phyloP scores from a whole-genome alignment of 192 early-diverging fungal genomes.

The Backusella luteola region DNA sequence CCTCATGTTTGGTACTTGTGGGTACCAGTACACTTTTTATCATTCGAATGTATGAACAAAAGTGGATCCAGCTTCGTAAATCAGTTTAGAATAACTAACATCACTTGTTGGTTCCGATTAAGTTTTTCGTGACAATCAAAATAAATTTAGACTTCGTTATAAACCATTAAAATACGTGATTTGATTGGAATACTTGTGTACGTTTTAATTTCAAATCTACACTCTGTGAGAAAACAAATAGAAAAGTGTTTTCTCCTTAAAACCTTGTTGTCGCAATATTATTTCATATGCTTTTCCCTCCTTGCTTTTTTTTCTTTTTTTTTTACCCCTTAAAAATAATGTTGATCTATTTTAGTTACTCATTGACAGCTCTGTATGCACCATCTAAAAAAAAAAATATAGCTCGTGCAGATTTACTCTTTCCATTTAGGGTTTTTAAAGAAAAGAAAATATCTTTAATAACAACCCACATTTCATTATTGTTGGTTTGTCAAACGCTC shows the following conservation, averaged over 20 bases:
- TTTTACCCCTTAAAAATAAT: too few relatives aligned
- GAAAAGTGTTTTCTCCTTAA: neutral
- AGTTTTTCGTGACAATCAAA: neutral
- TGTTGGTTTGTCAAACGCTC: too few relatives aligned
- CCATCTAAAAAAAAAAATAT: too few relatives aligned
- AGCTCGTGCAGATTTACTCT: too few relatives aligned
- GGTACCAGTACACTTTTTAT: neutral
- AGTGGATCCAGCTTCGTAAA: neutral
- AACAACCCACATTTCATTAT: too few relatives aligned
- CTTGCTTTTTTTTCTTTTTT: too few relatives aligned
- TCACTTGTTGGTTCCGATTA: neutral
- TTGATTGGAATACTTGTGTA: neutral
- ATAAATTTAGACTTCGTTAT: neutral
- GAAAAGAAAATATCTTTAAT: too few relatives aligned
- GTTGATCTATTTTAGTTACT: too few relatives aligned
- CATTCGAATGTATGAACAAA: neutral
- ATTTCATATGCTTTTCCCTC: too few relatives aligned
- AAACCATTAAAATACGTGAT: neutral
- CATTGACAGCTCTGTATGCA: too few relatives aligned
- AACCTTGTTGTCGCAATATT: neutral
- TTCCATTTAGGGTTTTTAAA: too few relatives aligned
- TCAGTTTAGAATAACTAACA: constrained; percentile 3
- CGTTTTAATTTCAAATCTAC: neutral
- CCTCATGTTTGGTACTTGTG: neutral
- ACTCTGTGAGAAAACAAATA: neutral